Evolutionary conservation across 345 rosid species (phyloP), one percentile per base, ranked within the genome.

Genomic region (Moringa oleifera): DNA sequence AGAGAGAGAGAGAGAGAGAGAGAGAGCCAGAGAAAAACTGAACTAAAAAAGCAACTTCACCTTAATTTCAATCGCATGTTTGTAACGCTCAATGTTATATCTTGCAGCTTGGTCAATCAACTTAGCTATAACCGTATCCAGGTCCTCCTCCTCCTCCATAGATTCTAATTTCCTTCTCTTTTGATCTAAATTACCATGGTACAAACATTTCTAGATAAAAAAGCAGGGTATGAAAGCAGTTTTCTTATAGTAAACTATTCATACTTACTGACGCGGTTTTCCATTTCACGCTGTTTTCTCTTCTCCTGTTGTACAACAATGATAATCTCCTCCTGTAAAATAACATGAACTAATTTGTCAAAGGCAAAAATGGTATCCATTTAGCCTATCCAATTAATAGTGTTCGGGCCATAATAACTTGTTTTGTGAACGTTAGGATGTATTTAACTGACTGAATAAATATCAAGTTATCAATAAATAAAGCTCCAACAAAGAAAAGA

Each of bases 301-400:
- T 61, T 85, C 68, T 81, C 86, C 63, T 55, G 23, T 69, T 68
- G 62, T 25, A 66, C 75, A 61, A 45, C 53, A 4, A 58, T 67
- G 53, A 80, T 72, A 69, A 88, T 78, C 65, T 82, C 88, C 79
- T 93, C 98, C 95, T 85, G 58, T 53, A 73, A n/a, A 67, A 62
- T 59, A 25, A 31, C 12, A 61, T 23, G 61, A 55, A 12, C 20
- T 55, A 20, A 12, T 41, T 25, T 21, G n/a, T 22, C 6, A 16
- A 50, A 59, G 13, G 10, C 22, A 46, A 58, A 61, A 21, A 23
- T 22, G 25, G 56, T 61, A 7, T 51, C 51, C 46, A 64, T 11
- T n/a, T 25, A 57, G 54, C 58, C 19, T 22, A 59, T 20, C 36
- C 31, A 61, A 56, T 37, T 33, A 62, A 41, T 51, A 22, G 13